Percentiles rank a stretch among this genome's conserved stretches.
Evolutionary conservation across 2,329 filamentous ascomycete genomes (phyloP).

Genomic region (Chrysoporthe austroafricana): DNA sequence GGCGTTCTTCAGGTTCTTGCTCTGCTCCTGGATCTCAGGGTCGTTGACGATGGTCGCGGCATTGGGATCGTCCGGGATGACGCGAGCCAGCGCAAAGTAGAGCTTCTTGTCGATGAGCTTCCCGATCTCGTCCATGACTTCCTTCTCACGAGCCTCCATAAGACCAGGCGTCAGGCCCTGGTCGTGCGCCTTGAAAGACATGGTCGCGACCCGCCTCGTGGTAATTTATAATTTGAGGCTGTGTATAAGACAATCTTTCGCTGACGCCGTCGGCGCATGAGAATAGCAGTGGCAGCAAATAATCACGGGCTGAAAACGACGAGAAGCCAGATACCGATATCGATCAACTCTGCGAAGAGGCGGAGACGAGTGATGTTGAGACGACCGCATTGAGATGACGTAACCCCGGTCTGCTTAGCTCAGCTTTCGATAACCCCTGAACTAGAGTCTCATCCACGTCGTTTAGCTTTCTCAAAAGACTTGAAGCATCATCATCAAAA

Average conservation of each 20-base stretch:
- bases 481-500: too few relatives aligned
- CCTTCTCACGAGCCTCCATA: constrained; percentile 27
- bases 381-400: neutral
- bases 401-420: neutral
- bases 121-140: constrained; percentile 28
- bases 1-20: constrained; percentile 24
- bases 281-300: neutral
- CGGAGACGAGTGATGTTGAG: neutral
- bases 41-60: constrained; percentile 26
- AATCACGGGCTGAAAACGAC: neutral
- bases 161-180: constrained; percentile 22
- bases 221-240: neutral
- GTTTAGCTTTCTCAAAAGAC: neutral
- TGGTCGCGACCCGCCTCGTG: constrained; percentile 1
- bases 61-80: constrained; percentile 24
- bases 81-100: constrained; percentile 23
- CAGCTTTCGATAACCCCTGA: neutral
- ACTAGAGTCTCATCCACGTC: neutral
- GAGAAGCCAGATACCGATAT: neutral
- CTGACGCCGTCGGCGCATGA: neutral
- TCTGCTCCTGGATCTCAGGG: constrained; percentile 28
- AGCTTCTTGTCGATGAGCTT: constrained; percentile 30
- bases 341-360: neutral
- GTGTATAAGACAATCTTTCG: neutral
- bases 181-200: constrained; percentile 27